Base-by-base conservation (phyloP, 345 rosid species). In the Cochlearia excelsa region DNA sequence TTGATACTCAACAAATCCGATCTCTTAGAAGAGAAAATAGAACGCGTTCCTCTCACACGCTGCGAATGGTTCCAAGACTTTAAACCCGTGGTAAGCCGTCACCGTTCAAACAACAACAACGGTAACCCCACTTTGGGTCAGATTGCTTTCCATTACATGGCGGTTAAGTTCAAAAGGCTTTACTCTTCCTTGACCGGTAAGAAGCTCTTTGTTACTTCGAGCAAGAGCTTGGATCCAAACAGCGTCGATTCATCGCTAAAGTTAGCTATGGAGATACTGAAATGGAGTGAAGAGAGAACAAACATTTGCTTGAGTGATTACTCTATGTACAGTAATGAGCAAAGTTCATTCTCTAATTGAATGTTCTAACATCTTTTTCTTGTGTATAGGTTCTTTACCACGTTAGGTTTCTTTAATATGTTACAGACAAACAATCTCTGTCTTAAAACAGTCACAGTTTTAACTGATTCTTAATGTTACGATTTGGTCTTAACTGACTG, bases 61-160 rank as follows among this genome's bases (percentile, higher is more conserved):
- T 94, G 99, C 1, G 84, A 87, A 10, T 90, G 99, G 99, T 94
- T 94, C 27, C 81, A 90, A 54, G 96, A 87, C 72, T 94, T 94
- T 73, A 83, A 78, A 50, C 99, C 99, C 0, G 60, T 94, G 47
- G 66, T 85, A 60, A 87, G 96, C 73, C 79, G 62, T 9, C 75
- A 84, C 65, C 80, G 80, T 29, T 63, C 80, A 75, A 85, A 81
- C 68, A 82, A 81, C 77, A 85, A 81, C 68, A 82, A 81, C 46
- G 64, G 67, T 30, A 89, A 57, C 75, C 95, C 99, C 1, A 58
- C 91, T 1, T 69, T 80, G 10, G 97, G 96, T 30, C 99, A 94
- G 73, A 69, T 85, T 30, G 99, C 84, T 1, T 86, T 78, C 71
- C 96, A 90, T 72, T 78, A 85, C 39, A 43, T 94, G 45, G 96